Base-by-base conservation (phyloP, 2,329 filamentous ascomycete genomes). In the Neofusicoccum umdonicola region DNA sequence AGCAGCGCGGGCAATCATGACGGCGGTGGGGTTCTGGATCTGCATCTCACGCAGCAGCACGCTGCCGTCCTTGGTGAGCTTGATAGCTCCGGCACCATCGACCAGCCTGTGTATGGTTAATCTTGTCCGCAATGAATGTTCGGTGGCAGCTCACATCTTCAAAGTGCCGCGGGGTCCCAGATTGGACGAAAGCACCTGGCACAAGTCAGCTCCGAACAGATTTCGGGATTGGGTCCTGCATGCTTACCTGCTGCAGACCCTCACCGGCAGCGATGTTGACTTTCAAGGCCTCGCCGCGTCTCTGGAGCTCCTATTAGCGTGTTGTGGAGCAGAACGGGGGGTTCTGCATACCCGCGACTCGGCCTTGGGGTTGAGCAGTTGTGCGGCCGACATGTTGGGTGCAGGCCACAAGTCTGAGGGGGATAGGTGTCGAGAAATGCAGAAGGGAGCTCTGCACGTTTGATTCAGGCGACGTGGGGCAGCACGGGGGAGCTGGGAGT, bases 211-310 rank as follows among this genome's bases (percentile, higher is more conserved):
- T 66, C 34, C 39, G 60, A 9, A 15, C 15, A 11, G 5, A 7
- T 22, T 6, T 50, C 3, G 11, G 15, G 37, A 0, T 0, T 34
- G 9, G 3, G 4, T 6, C 9, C 7, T 2, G 93, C 84, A 17
- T 42, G 2, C 62, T 54, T 68, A 79, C 77, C 76, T 82, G 79
- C 70, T 83, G 80, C 57, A 84, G 74, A 74, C 95, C 95, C 82
- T 97, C 93, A 75, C 94, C 95, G 70, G 95, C 95, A 75, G 86
- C 92, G 82, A 99, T 98, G 85, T 99, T 99, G 80, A 98, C 93
- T 80, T 87, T 88, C 68, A 99, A 84, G 84, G 95, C 95, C 88
- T 99, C 95, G 80, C 92, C 95, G 84, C 95, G 89, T 85, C 95
- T 89, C 93, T 96, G 75, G 8, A 75, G 72, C 72, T 74, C 73